Base-by-base conservation (phyloP, 1,284 basidiomycete species). In the Apiotrichum domesticum region DNA sequence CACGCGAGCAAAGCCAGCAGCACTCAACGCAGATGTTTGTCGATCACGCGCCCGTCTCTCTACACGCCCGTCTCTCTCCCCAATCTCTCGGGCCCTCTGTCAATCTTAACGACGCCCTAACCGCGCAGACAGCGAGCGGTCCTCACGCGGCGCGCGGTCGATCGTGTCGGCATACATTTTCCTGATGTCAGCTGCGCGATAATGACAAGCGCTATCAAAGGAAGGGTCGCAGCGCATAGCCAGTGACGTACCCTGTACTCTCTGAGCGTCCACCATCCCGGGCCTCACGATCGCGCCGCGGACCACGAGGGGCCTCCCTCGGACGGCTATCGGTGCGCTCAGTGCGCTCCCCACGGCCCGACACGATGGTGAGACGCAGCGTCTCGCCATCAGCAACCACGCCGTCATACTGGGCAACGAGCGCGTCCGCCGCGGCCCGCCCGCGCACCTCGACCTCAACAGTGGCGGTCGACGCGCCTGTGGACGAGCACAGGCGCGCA, bases 371-470 rank as follows among this genome's bases (percentile, higher is more conserved):
- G 9, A 93, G 87, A 6, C 78, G 81, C 42, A 93, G 77, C 10
- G 80, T 81, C 58, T 86, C 85, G 0, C 90, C 90, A 62, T 93
- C 90, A 1, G 90, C 90, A 9, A 85, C 83, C 64, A 88, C 86
- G 44, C 84, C 84, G 74, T 93, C 77, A 73, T 89, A 93, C 65
- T 85, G 85, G 63, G 80, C 70, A 2, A 91, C 84, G 5, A 89
- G 86, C 4, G 80, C 79, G 15, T 82, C 77, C 0, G 90, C 90
- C 42, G 85, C 80, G 0, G 80, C 73, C 6, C 84, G 75, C 46
- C 79, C 78, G 66, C 88, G 86, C 79, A 87, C 86, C 14, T 86
- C 86, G 29, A 92, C 77, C 32, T 87, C 83, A 49, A 91, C 86
- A 2, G 80, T 74, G 7, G 87, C 84, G 43, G 83, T 80, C 9